phyloP scores from a whole-genome alignment of 2,329 filamentous ascomycete species.

The Cytospora piceicola region DNA sequence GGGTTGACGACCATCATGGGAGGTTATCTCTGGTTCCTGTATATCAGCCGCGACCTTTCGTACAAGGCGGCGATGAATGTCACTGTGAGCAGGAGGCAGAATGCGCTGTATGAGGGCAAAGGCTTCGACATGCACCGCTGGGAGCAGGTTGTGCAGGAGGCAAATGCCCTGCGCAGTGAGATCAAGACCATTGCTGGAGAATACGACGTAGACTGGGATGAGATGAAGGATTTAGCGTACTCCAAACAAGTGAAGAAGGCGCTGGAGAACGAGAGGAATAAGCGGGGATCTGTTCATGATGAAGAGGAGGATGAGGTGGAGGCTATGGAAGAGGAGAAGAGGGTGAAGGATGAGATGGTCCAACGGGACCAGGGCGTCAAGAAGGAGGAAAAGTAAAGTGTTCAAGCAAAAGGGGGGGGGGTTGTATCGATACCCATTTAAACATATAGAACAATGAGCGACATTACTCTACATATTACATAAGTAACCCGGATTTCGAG shows the following conservation, averaged over 20 bases:
- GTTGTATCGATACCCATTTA: not conserved
- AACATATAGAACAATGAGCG: not conserved
- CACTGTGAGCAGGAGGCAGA: constrained; percentile 79
- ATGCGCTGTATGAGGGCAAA: constrained; percentile 72
- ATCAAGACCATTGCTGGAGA: constrained; percentile 80
- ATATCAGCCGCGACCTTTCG: constrained; percentile 85
- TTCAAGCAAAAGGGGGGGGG: not conserved
- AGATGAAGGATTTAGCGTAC: constrained; percentile 69
- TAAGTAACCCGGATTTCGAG: too few relatives aligned
- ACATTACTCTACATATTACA: too few relatives aligned
- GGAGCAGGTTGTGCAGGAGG: constrained; percentile 79
- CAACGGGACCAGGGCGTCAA: not conserved
- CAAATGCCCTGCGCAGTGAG: constrained; percentile 75
- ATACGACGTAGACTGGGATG: constrained; percentile 91
- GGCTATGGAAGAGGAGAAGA: constrained; percentile 42
- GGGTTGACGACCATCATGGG: constrained; percentile 85
- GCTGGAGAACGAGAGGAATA: constrained; percentile 56
- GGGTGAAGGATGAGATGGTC: constrained; percentile 34
- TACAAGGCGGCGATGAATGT: constrained; percentile 87
- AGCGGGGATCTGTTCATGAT: constrained; percentile 41
- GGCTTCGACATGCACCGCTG: constrained; percentile 78
- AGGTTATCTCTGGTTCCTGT: constrained; percentile 92
- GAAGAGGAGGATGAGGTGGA: constrained; percentile 47
- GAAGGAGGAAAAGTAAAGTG: not conserved
- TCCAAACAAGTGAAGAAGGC: constrained; percentile 62